Evolutionary conservation across 176 grass and related monocot species (phyloP).

Genomic region (Cenchrus americanus): DNA sequence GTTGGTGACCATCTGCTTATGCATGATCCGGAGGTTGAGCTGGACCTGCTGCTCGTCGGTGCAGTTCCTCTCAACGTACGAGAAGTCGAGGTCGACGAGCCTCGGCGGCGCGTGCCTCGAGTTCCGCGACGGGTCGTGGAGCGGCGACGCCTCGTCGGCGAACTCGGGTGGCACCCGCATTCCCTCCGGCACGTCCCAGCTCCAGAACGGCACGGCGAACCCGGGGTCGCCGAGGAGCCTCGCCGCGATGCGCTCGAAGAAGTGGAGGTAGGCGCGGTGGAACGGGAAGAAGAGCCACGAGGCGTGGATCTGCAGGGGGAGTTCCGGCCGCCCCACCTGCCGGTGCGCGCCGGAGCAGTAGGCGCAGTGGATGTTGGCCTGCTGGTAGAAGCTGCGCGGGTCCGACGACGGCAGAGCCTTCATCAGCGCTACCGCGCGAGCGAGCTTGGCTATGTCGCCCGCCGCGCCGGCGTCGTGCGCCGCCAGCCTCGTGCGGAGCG

Average conservation of each 20-base stretch:
- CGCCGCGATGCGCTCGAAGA: conserved; percentile 67
- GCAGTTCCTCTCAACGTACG: conserved; percentile 1
- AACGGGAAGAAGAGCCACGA: conserved; percentile 72
- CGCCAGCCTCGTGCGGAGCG: conserved; percentile 43
- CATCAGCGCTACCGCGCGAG: conserved; percentile 51
- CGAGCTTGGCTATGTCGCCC: conserved; percentile 58
- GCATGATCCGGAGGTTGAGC: conserved; percentile 50
- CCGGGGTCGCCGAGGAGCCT: conserved; percentile 55
- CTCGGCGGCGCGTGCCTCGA: conserved; percentile 39
- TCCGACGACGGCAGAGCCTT: conserved; percentile 29
- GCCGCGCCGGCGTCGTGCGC: conserved; percentile 35
- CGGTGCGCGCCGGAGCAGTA: conserved; percentile 67
- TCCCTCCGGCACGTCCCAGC: conserved; percentile 62
- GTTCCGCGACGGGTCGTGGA: conserved; percentile 44
- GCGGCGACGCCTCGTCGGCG: conserved; percentile 40
- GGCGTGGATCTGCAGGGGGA: conserved; percentile 54
- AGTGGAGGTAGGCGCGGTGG: conserved; percentile 71
- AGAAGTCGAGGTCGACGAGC: conserved; percentile 47
- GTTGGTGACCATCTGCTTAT: conserved; percentile 53
- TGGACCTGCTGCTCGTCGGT: conserved; percentile 36
- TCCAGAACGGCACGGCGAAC: conserved; percentile 61
- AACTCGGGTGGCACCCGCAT: conserved; percentile 53
- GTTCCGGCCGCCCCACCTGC: conserved; percentile 24
- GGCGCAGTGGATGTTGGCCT: conserved; percentile 69
- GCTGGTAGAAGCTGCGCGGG: conserved; percentile 70